Conservation (phyloP, 2,329 filamentous ascomycete genomes). For the Dothideomycetes sp. region DNA sequence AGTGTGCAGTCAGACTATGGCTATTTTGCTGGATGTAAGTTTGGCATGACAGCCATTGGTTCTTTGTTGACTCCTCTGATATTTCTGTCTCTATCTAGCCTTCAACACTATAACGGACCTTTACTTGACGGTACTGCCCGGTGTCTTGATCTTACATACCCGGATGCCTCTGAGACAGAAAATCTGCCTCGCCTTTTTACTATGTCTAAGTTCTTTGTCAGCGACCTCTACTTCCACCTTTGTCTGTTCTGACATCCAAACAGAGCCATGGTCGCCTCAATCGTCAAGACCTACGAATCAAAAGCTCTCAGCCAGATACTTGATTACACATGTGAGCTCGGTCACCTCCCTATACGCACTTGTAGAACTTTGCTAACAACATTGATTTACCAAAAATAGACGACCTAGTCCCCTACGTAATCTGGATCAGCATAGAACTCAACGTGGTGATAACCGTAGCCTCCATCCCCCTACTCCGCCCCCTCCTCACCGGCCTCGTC, state of each 20-base stretch:
- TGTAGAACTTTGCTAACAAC: background rate
- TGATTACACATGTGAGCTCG: conserved; percentile 19
- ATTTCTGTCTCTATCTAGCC: conserved; percentile 13
- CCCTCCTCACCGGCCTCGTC: conserved; percentile 12
- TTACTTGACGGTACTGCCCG: conserved; percentile 18
- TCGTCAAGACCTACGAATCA: conserved; percentile 20
- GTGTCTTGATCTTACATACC: conserved; percentile 18
- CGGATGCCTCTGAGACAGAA: conserved; percentile 15
- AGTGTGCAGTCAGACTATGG: conserved; percentile 12
- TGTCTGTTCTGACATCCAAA: conserved; percentile 1
- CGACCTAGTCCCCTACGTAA: conserved; percentile 16
- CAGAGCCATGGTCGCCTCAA: conserved; percentile 19
- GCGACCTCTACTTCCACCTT: background rate
- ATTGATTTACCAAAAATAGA: no score
- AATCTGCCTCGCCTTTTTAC: conserved; percentile 14
- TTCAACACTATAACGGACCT: conserved; percentile 20
- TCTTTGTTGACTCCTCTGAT: no score
- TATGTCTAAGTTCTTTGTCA: conserved; percentile 17
- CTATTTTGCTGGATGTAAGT: conserved; percentile 12
- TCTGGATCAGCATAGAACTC: conserved; percentile 19
- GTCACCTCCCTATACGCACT: background rate
- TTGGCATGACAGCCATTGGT: conserved; percentile 9
- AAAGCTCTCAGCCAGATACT: conserved; percentile 14
- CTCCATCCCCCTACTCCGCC: conserved; percentile 18
- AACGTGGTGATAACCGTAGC: conserved; percentile 24